Conservation (phyloP, 2,329 filamentous ascomycete species). For the Tothia fuscella region DNA sequence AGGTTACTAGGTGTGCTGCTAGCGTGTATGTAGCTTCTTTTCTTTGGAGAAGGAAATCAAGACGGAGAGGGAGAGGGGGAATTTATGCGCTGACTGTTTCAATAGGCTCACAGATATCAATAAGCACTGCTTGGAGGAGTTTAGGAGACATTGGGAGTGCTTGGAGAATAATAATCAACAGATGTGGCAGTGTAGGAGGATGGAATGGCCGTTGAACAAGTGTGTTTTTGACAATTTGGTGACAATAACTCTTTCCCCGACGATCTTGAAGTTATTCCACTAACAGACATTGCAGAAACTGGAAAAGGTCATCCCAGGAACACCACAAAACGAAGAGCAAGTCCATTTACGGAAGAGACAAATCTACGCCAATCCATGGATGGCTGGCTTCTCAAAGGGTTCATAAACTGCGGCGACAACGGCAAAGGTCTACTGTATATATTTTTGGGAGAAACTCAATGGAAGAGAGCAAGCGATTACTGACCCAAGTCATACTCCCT, state of each 20-base stretch:
- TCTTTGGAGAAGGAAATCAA: neutral
- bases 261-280: neutral
- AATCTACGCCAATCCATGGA: constrained; percentile 23
- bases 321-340: constrained; percentile 35
- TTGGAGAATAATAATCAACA: constrained; percentile 97
- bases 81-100: constrained; percentile 13
- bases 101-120: constrained; percentile 85
- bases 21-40: constrained; percentile 58
- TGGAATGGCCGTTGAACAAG: constrained; percentile 83
- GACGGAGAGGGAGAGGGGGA: neutral
- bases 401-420: too few species aligned
- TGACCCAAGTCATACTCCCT: too few species aligned
- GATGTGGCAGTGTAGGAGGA: constrained; percentile 83
- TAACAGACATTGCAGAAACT: constrained; percentile 27
- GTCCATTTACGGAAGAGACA: constrained; percentile 35
- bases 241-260: constrained; percentile 24
- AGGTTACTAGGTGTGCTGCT: constrained; percentile 90
- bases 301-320: constrained; percentile 40
- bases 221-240: constrained; percentile 96
- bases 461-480: too few species aligned
- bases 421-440: too few species aligned
- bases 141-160: constrained; percentile 89
- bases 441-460: too few species aligned
- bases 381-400: too few species aligned
- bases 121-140: constrained; percentile 82